Percentiles rank a stretch among this genome's conserved stretches.
Evolutionary conservation across 169 alveolate species (phyloP).

Genomic region (Toxoplasma gondii): DNA sequence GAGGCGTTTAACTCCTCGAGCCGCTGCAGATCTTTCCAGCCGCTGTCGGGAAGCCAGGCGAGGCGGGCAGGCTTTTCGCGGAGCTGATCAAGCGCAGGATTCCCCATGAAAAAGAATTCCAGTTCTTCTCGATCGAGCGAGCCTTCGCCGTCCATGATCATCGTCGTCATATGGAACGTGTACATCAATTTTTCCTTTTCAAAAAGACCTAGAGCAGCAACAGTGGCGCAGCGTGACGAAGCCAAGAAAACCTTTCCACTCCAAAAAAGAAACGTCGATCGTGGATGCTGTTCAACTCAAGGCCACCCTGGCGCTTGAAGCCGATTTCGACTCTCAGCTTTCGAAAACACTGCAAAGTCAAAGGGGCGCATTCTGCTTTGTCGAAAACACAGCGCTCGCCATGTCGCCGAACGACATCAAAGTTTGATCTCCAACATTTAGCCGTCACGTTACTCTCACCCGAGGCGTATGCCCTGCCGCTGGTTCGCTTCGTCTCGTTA

Average conservation of each 20-base stretch:
- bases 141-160: constrained; percentile 91
- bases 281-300: no score
- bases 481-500: no score
- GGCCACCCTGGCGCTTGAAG: background rate
- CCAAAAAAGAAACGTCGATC: no score
- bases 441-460: no score
- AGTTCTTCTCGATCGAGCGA: constrained; percentile 88
- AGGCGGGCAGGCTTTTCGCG: constrained; percentile 82
- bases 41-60: constrained; percentile 90
- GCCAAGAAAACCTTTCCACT: no score
- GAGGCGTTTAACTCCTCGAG: constrained; percentile 81
- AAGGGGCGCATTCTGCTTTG: no score
- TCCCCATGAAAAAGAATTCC: constrained; percentile 94
- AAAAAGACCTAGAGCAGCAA: constrained; percentile 75
- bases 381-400: no score
- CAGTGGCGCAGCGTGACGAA: background rate
- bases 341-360: no score
- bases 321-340: background rate
- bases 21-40: constrained; percentile 94
- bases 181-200: constrained; percentile 92
- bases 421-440: no score
- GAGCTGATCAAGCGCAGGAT: constrained; percentile 83
- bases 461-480: no score
- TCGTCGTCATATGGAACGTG: constrained; percentile 93
- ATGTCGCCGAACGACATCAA: no score